phyloP scores from a whole-genome alignment of 108 stramenopile genomes.

The Fistulifera pelliculosa region DNA sequence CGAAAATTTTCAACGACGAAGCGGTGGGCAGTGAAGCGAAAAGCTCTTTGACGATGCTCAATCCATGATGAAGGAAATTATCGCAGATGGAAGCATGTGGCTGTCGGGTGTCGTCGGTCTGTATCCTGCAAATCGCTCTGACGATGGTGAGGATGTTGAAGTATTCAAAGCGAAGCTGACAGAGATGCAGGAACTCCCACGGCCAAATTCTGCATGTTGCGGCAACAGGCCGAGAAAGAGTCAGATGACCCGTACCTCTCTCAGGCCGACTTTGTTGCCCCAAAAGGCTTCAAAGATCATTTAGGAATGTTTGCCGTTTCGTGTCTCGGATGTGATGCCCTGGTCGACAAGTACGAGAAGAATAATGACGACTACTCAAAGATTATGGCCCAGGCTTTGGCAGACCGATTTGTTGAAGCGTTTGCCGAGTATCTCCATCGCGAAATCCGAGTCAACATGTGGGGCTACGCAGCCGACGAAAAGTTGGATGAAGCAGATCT shows the following conservation, averaged over 20 bases:
- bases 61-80: constrained; percentile 87
- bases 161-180: constrained; percentile 82
- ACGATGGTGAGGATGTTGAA: constrained; percentile 95
- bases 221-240: constrained; percentile 99
- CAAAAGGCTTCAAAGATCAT: constrained; percentile 89
- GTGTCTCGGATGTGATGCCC: constrained; percentile 92
- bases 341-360: constrained; percentile 84
- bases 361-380: constrained; percentile 97
- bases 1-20: constrained; percentile 98
- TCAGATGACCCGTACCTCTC: constrained; percentile 91
- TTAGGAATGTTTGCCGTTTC: constrained; percentile 97
- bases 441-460: constrained; percentile 89
- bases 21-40: constrained; percentile 94
- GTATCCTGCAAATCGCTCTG: constrained; percentile 91
- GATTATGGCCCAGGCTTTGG: constrained; percentile 98
- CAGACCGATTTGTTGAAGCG: constrained; percentile 98
- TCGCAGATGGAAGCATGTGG: constrained; percentile 75
- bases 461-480: constrained; percentile 95
- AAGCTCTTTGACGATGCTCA: constrained; percentile 98
- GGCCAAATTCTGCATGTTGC: constrained; percentile 93
- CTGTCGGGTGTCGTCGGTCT: constrained; percentile 92
- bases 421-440: constrained; percentile 99
- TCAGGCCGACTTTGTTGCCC: constrained; percentile 98
- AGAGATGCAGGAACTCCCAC: constrained; percentile 53
- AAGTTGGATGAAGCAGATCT: constrained; percentile 83